A percentile compares a stretch with the other conserved stretches of the same genome.
Evolutionary conservation across 2,329 filamentous ascomycete genomes (phyloP).

Genomic region (Hypoxylon sp.): DNA sequence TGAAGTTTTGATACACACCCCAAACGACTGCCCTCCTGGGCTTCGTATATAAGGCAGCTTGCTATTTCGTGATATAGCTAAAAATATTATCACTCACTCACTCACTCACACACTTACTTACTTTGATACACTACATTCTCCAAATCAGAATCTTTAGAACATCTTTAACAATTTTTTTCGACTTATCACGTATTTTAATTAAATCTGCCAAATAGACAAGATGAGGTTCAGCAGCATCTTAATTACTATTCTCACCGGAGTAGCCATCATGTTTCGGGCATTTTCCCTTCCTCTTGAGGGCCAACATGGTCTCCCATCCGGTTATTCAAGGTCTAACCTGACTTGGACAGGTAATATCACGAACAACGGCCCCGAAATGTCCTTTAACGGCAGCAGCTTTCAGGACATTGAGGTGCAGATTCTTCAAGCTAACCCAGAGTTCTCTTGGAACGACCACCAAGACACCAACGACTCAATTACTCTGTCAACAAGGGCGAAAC

Average conservation of each 20-base stretch:
- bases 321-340: constrained; percentile 22
- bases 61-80: not conserved
- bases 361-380: constrained; percentile 20
- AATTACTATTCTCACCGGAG: constrained; percentile 3
- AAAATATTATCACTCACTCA: not conserved
- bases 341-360: constrained; percentile 36
- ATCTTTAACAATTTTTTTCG: not conserved
- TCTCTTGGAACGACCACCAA: constrained; percentile 18
- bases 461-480: not conserved
- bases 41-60: not conserved
- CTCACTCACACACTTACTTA: not conserved
- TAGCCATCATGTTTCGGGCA: not conserved
- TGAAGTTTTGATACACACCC: not conserved
- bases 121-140: not conserved
- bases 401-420: constrained; percentile 36
- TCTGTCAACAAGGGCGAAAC: not conserved
- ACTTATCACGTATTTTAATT: not conserved
- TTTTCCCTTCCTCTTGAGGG: not conserved
- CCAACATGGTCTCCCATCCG: constrained; percentile 7
- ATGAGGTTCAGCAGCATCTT: constrained; percentile 20
- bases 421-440: constrained; percentile 22
- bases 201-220: not conserved
- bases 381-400: constrained; percentile 32
- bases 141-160: not conserved
- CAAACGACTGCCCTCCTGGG: not conserved